Evolutionary conservation across 2,329 filamentous ascomycete genomes (phyloP).

Genomic region (Sarocladium kiliense): DNA sequence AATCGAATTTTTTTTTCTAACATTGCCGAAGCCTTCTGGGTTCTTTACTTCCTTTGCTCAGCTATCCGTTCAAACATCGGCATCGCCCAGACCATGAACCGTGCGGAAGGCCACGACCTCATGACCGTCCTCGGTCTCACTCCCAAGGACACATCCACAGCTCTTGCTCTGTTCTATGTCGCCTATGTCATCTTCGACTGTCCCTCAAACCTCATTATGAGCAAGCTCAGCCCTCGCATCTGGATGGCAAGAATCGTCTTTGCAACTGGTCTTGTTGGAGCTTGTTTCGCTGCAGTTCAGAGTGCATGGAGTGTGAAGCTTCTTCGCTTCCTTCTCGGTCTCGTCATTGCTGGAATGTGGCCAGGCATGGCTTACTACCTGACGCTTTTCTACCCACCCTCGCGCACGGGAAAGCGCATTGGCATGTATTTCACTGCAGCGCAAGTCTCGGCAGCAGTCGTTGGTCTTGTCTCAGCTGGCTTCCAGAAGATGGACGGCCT

Average conservation of each 20-base stretch:
- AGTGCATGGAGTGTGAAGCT: constrained; percentile 84
- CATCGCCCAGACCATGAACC: constrained; percentile 93
- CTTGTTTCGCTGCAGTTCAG: constrained; percentile 76
- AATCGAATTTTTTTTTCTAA: background rate
- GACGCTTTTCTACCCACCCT: constrained; percentile 86
- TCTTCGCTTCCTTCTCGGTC: constrained; percentile 77
- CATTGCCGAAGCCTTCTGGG: constrained; percentile 66
- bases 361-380: constrained; percentile 92
- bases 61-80: constrained; percentile 90
- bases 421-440: constrained; percentile 86
- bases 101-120: constrained; percentile 65
- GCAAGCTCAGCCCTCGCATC: constrained; percentile 72
- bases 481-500: constrained; percentile 87
- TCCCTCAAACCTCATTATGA: constrained; percentile 87
- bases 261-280: constrained; percentile 77
- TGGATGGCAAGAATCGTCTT: constrained; percentile 94
- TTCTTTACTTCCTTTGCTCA: constrained; percentile 86
- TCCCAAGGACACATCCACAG: constrained; percentile 74
- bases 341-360: constrained; percentile 92
- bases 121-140: constrained; percentile 63
- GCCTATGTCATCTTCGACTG: constrained; percentile 87
- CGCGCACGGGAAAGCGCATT: constrained; percentile 79
- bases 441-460: constrained; percentile 83
- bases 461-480: constrained; percentile 82
- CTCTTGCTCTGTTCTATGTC: constrained; percentile 84